phyloP scores from a whole-genome alignment of 768 basidiomycete genomes.

The Kwoniella sp. region DNA sequence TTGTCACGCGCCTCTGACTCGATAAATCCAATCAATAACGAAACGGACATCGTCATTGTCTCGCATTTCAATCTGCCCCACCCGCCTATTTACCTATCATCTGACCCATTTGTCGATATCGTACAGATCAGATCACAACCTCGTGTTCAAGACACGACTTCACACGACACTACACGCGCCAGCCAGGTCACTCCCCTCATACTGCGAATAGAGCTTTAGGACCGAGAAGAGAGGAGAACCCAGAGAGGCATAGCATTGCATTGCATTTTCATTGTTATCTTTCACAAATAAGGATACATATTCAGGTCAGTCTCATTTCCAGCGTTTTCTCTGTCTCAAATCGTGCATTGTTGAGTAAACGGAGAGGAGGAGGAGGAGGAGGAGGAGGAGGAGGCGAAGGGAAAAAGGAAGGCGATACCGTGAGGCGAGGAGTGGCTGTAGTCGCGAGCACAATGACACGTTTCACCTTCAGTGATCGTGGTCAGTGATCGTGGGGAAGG shows the following conservation, averaged over 20 bases:
- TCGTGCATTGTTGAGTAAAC: background rate
- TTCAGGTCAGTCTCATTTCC: conserved; percentile 13
- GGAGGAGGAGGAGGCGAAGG: background rate
- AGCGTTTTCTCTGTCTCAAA: background rate
- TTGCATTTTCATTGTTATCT: background rate
- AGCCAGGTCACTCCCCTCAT: too few relatives aligned
- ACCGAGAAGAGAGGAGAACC: background rate
- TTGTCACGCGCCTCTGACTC: conserved; percentile 4
- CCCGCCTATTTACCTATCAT: background rate
- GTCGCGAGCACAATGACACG: too few relatives aligned
- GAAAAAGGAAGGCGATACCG: too few relatives aligned
- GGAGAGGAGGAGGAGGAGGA: background rate
- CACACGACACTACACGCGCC: background rate
- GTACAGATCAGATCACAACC: background rate
- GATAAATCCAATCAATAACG: background rate
- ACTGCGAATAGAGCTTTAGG: background rate
- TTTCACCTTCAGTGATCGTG: too few relatives aligned
- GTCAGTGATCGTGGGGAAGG: too few relatives aligned
- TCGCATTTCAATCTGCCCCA: background rate
- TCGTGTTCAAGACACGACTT: background rate
- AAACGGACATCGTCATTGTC: conserved; percentile 1
- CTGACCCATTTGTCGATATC: background rate
- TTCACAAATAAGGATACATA: conserved; percentile 3
- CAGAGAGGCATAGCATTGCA: conserved; percentile 4
- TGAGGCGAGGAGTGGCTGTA: too few relatives aligned